Conservation (phyloP, 2,329 filamentous ascomycete species). For the Alternaria alternata region DNA sequence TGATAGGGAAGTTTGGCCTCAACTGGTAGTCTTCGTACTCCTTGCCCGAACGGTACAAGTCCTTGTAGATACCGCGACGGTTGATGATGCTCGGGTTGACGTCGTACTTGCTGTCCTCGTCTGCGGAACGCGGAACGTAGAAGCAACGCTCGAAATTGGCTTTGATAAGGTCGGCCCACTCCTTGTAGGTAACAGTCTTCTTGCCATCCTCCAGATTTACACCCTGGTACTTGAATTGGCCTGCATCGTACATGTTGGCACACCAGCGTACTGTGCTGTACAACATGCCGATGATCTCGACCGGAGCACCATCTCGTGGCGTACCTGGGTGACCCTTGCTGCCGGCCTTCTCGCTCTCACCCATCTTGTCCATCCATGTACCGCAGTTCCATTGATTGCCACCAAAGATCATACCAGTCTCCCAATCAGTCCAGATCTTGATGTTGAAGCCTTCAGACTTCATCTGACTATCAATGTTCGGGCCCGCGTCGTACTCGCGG, state of each 20-base stretch:
- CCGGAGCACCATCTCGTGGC: conserved; percentile 92
- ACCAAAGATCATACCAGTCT: conserved; percentile 88
- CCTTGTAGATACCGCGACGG: conserved; percentile 96
- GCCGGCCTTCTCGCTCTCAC: conserved; percentile 89
- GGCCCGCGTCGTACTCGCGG: conserved; percentile 91
- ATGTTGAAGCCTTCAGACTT: conserved; percentile 90
- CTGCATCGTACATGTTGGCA: conserved; percentile 69
- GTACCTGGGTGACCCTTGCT: conserved; percentile 95
- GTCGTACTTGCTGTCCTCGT: conserved; percentile 79
- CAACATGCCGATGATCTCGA: conserved; percentile 92
- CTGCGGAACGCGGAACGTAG: conserved; percentile 76
- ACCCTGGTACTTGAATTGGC: conserved; percentile 75
- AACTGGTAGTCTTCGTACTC: conserved; percentile 98
- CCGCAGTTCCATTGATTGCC: conserved; percentile 95
- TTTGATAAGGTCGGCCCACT: conserved; percentile 84
- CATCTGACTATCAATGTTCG: conserved; percentile 91
- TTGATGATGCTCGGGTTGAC: conserved; percentile 83
- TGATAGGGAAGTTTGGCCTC: conserved; percentile 90
- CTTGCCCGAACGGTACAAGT: conserved; percentile 91
- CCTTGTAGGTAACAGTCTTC: conserved; percentile 70
- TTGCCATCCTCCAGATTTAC: conserved; percentile 71
- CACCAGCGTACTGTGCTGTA: conserved; percentile 92
- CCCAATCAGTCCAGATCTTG: conserved; percentile 89
- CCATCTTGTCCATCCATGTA: conserved; percentile 99
- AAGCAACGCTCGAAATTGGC: conserved; percentile 91